phyloP scores from a whole-genome alignment of 2,329 filamentous ascomycete species.

The Penicillium sp. region DNA sequence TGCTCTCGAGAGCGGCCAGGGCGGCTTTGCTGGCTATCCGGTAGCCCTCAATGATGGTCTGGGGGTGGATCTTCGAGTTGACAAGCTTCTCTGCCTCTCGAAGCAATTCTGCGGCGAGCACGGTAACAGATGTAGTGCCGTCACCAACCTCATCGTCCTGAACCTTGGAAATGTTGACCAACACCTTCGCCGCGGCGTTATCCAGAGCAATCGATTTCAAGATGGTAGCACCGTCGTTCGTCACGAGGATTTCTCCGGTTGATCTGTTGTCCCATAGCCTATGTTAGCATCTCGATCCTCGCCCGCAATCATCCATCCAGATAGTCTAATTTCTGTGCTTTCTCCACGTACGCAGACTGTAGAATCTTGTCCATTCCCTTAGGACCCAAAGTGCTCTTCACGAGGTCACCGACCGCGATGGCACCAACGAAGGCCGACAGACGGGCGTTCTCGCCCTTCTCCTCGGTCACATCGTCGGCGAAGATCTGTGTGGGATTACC shows the following conservation, averaged over 20 bases:
- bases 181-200: constrained; percentile 95
- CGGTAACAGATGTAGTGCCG: constrained; percentile 95
- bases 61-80: constrained; percentile 97
- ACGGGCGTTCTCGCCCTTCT: constrained; percentile 99
- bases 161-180: constrained; percentile 99
- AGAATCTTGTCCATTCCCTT: constrained; percentile 99
- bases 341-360: constrained; percentile 76
- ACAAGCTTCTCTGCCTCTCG: constrained; percentile 96
- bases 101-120: constrained; percentile 90
- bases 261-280: constrained; percentile 57
- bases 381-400: constrained; percentile 94
- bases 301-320: constrained; percentile 15
- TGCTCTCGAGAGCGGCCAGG: constrained; percentile 76
- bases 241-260: constrained; percentile 96
- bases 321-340: background rate
- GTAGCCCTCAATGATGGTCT: constrained; percentile 99
- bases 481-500: constrained; percentile 94
- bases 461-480: constrained; percentile 91
- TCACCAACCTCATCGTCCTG: constrained; percentile 99
- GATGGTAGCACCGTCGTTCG: constrained; percentile 97
- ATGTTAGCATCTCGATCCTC: constrained; percentile 11
- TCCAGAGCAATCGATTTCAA: constrained; percentile 97
- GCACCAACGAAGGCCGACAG: constrained; percentile 97
- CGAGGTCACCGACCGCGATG: constrained; percentile 94
- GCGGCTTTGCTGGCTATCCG: constrained; percentile 93